Conservation (phyloP, 2,329 filamentous ascomycete genomes). For the Pseudogymnoascus sp. region DNA sequence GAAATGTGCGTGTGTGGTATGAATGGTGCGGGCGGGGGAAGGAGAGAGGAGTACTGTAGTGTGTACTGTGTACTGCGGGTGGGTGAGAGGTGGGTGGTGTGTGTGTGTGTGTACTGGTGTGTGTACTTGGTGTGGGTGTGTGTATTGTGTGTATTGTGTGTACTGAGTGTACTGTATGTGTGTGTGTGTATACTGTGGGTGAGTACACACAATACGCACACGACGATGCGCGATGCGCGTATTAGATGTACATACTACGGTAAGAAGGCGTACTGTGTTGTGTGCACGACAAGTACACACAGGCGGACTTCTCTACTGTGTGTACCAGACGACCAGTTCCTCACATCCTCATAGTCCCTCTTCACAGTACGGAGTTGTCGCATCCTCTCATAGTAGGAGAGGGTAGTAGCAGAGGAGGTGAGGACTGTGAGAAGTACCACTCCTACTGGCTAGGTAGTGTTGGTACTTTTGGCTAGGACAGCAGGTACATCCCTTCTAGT, state of each 20-base stretch:
- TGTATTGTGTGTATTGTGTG: not conserved
- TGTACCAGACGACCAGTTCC: not conserved
- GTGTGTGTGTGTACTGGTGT: not conserved
- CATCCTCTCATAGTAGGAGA: not conserved
- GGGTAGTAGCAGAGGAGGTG: not conserved
- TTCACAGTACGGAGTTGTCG: not conserved
- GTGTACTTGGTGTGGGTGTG: not conserved
- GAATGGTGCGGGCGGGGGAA: not conserved
- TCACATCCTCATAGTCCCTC: not conserved
- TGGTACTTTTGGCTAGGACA: not conserved
- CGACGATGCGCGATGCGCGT: not conserved
- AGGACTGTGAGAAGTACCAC: not conserved
- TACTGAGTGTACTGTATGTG: not conserved
- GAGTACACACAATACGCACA: not conserved
- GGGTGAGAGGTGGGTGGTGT: too few species aligned
- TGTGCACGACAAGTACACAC: not conserved
- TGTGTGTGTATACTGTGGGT: not conserved
- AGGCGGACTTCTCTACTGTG: not conserved
- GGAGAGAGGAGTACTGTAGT: not conserved
- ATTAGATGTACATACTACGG: not conserved
- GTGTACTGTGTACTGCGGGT: not conserved
- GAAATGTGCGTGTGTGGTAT: slow-evolving; percentile 6
- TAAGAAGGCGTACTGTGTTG: not conserved
- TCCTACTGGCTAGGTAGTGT: not conserved
- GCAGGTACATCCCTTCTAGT: not conserved